Evolutionary conservation across 202 grass and related monocot species (phyloP).

Genomic region (Eragrostis tef): DNA sequence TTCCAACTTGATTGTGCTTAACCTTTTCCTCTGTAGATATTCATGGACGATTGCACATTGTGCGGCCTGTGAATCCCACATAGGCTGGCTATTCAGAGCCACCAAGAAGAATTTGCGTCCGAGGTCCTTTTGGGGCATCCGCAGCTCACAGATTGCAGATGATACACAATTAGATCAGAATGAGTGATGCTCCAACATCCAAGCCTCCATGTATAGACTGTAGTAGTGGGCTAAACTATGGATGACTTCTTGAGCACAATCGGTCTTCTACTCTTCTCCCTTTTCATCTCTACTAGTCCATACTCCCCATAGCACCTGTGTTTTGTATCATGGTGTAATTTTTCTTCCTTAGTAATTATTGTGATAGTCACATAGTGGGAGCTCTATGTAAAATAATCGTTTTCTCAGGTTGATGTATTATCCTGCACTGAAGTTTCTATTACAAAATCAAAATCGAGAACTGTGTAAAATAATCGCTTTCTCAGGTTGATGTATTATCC

Average conservation of each 20-base stretch:
- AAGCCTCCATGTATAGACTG: neutral
- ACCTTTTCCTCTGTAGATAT: conserved; percentile 54
- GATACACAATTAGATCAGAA: conserved; percentile 50
- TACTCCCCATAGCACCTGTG: neutral
- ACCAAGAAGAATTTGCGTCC: conserved; percentile 74
- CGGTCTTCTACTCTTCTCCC: no score
- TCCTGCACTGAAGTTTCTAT: neutral
- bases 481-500: no score
- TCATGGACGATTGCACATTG: conserved; percentile 76
- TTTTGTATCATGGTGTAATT: neutral
- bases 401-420: no score
- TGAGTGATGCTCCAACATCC: conserved; percentile 39
- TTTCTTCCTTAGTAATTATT: no score
- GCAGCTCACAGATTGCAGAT: conserved; percentile 77
- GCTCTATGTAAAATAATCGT: neutral
- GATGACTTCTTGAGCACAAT: neutral
- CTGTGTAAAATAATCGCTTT: neutral
- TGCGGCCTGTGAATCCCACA: conserved; percentile 51
- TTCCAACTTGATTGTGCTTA: neutral
- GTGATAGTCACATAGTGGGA: no score
- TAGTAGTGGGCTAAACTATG: no score
- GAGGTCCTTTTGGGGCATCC: conserved; percentile 85
- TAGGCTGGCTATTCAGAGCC: conserved; percentile 82
- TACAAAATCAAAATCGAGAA: neutral
- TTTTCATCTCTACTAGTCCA: neutral